Evolutionary conservation across 1,284 basidiomycete species (phyloP), one percentile per base, ranked within the genome.

Genomic region (Trametes pubescens): DNA sequence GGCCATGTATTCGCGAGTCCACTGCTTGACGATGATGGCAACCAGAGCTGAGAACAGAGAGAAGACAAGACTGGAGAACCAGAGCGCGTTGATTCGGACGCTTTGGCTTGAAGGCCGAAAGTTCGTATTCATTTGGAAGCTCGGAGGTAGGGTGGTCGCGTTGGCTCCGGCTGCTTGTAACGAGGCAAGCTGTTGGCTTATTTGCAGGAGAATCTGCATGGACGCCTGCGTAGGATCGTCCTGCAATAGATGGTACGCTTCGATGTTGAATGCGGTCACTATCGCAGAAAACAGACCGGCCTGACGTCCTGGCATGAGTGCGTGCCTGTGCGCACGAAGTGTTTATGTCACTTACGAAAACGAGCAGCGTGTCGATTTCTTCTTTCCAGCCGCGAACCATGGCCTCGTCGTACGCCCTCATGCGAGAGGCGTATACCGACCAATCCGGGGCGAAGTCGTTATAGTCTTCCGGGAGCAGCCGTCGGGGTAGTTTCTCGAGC

Each of bases 251-350:
- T 66, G 57, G 57, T 73, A 73, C 8, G 65, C 65, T 49, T 71
- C 71, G n/a, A 73, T 56, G 40, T 65, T 67, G 63, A 73, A 73
- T 1, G 71, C 70, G 18, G 71, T 71, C 35, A 73, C 48, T 14
- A 73, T 65, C 0, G 69, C 70, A 10, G 72, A 73, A 46, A 72
- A 73, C 0, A 73, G 54, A 46, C 72, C 71, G 6, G 72, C 72
- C 70, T 73, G 40, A 18, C 1, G 44, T 46, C 9, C 44, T 6
- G 22, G 34, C 13, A 22, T 18, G 18, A 18, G 40, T 18, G 40
- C 18, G 4, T 43, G 18, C 14, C 14, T 9, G 16, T 16, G 18
- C 1, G 14, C 40, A 18, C 4, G 6, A 18, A 1, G 18, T 21
- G 10, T 9, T 4, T 9, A 13, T 16, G 14, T 2, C 14, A 32